Evolutionary conservation across 768 basidiomycete genomes (phyloP).

Genomic region (Melanogaster broomeanus): DNA sequence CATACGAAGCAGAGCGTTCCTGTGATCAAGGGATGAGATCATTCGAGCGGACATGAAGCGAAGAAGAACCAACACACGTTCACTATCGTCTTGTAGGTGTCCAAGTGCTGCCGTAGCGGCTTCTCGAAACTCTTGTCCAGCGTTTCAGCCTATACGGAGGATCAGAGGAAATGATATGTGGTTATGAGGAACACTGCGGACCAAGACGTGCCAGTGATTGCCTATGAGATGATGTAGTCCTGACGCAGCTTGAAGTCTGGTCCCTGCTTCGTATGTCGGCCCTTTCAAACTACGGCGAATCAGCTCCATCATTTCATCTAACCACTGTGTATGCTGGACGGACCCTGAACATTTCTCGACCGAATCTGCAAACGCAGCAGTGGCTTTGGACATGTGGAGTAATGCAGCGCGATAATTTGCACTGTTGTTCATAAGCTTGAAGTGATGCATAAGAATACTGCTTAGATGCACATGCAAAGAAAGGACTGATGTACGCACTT

Average conservation of each 20-base stretch:
- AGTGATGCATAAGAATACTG: conserved; percentile 19
- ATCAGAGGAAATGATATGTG: conserved; percentile 4
- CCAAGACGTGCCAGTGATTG: conserved; percentile 91
- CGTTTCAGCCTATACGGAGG: conserved; percentile 64
- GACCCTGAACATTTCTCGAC: conserved; percentile 85
- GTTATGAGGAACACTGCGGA: conserved; percentile 38
- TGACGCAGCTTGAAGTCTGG: conserved; percentile 80
- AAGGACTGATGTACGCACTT: conserved; percentile 48
- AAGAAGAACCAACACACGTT: conserved; percentile 46
- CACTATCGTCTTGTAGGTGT: conserved; percentile 74
- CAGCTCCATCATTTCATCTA: neutral
- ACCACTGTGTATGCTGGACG: conserved; percentile 24
- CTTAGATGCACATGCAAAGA: neutral
- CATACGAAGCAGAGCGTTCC: conserved; percentile 87
- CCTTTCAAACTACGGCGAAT: conserved; percentile 62
- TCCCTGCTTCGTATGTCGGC: conserved; percentile 76
- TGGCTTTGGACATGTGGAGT: conserved; percentile 77
- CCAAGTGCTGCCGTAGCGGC: conserved; percentile 83
- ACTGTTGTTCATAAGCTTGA: conserved; percentile 72
- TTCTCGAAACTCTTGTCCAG: conserved; percentile 88
- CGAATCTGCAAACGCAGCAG: conserved; percentile 83
- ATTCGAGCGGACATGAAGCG: neutral
- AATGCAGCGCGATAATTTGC: conserved; percentile 82
- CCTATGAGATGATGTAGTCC: conserved; percentile 90
- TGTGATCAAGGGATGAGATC: conserved; percentile 29